Percentiles rank a stretch among this genome's conserved stretches.
Evolutionary conservation across 2,329 filamentous ascomycete species (phyloP).

Genomic region (Ceratocystis harringtonii): DNA sequence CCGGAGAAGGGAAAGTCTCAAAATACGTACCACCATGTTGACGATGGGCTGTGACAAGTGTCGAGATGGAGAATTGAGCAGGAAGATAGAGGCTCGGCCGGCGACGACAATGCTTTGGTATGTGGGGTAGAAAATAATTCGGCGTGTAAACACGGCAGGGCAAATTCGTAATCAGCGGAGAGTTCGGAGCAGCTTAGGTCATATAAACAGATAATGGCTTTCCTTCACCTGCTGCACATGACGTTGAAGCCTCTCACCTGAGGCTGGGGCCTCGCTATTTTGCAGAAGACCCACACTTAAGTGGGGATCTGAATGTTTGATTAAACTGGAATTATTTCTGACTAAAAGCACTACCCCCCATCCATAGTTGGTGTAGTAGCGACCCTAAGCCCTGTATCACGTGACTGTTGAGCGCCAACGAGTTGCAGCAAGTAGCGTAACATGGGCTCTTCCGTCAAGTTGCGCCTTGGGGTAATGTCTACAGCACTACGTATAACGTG

Average conservation of each 20-base stretch:
- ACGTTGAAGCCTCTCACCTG: neutral
- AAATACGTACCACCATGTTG: constrained; percentile 25
- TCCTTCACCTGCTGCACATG: neutral
- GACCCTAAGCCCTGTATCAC: too few species aligned
- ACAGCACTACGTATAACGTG: too few species aligned
- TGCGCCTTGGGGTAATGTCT: too few species aligned
- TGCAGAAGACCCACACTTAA: neutral
- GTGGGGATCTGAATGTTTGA: neutral
- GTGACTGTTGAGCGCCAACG: too few species aligned
- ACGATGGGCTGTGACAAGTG: constrained; percentile 5
- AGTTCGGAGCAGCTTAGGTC: too few species aligned
- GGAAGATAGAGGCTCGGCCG: neutral
- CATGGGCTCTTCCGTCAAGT: too few species aligned
- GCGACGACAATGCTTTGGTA: neutral
- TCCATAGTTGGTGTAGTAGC: too few species aligned
- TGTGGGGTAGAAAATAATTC: neutral
- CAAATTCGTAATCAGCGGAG: neutral
- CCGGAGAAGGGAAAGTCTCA: neutral
- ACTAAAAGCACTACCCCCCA: neutral
- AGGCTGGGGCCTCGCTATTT: neutral
- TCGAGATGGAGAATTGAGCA: neutral
- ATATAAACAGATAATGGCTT: neutral
- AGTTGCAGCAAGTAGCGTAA: too few species aligned
- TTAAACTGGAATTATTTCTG: neutral
- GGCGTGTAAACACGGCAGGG: neutral